Conservation (phyloP, 805 yeast species). For the Kluyveromyces starmeri region DNA sequence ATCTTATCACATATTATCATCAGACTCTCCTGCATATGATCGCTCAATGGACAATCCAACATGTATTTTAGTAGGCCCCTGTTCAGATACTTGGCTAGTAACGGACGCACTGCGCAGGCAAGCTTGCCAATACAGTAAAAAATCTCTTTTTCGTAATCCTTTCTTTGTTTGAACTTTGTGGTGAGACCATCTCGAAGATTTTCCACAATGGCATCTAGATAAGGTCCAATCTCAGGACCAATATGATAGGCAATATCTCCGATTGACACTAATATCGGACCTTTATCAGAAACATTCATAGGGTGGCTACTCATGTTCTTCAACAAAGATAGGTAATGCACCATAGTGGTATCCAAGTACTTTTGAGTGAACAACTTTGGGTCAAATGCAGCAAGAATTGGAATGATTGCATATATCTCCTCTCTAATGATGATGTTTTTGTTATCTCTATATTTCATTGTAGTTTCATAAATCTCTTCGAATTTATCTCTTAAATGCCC, state of each 20-base stretch:
- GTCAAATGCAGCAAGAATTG: slow-evolving; percentile 72
- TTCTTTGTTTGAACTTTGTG: slow-evolving; percentile 41
- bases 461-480: slow-evolving; percentile 67
- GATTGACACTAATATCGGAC: slow-evolving; percentile 67
- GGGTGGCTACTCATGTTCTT: slow-evolving; percentile 45
- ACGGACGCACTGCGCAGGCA: slow-evolving; percentile 87
- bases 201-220: slow-evolving; percentile 78
- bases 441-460: slow-evolving; percentile 68
- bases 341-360: slow-evolving; percentile 71
- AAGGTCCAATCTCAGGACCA: slow-evolving; percentile 76
- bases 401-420: slow-evolving; percentile 78
- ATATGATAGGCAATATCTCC: slow-evolving; percentile 76
- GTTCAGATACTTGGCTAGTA: slow-evolving; percentile 80
- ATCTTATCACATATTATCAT: slow-evolving; percentile 58
- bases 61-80: slow-evolving; percentile 71
- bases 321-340: slow-evolving; percentile 68
- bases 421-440: slow-evolving; percentile 66
- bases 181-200: slow-evolving; percentile 73
- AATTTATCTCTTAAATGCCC: slow-evolving; percentile 62
- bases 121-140: slow-evolving; percentile 83
- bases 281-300: slow-evolving; percentile 42
- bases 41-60: slow-evolving; percentile 75
- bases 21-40: slow-evolving; percentile 69
- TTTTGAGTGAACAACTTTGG: slow-evolving; percentile 66
- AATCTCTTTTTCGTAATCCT: slow-evolving; percentile 74